Evolutionary conservation across 208 protist genomes (phyloP), one percentile per base, ranked within the genome.

Genomic region (Phytomonas francai): DNA sequence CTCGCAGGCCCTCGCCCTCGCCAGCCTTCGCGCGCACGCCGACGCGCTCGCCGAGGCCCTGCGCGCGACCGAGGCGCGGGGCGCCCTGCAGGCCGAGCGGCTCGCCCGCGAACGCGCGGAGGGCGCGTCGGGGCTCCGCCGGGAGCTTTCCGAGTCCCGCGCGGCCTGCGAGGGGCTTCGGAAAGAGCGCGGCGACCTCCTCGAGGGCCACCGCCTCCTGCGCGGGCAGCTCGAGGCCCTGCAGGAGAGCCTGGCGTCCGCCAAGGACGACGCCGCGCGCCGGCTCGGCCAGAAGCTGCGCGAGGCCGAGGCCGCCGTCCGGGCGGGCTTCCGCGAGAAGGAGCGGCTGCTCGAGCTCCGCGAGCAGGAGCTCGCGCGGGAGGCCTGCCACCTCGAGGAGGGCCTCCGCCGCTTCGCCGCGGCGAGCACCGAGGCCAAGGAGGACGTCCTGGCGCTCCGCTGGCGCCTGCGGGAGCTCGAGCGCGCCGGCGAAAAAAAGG

Each of bases 151-250:
- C 28, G 67, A 65, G 2, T 54, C 77, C 0, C 56, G 63, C 7
- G 70, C 79, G 39, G 85, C 87, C 56, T 77, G 78, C 9, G 72
- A 77, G 28, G 71, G 54, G n/a, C 39, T 85, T 14, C 65, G 79
- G 33, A 28, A n/a, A 8, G 74, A 86, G 59, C 74, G 77, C 29
- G 72, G 84, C 57, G 59, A 60, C 34, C 76, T 74, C 31, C 72
- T 85, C 56, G 67, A 74, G 1, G 75, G 80, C 30, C 74, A 70
- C 51, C 81, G 65, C 65, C 36, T 68, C 19, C 63, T 88, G 29
- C 79, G 81, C 19, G 60, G 65, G 1, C 67, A 78, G 58, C 32
- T 79, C 0, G 71, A 77, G 39, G 31, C 59, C n/a, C 69, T 83
- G 54, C 74, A 81, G 39, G 39, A 60, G 34, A 49, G 58, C 32